Conservation (phyloP, 2,329 filamentous ascomycete species). For the Zelopaecilomyces penicillatus region DNA sequence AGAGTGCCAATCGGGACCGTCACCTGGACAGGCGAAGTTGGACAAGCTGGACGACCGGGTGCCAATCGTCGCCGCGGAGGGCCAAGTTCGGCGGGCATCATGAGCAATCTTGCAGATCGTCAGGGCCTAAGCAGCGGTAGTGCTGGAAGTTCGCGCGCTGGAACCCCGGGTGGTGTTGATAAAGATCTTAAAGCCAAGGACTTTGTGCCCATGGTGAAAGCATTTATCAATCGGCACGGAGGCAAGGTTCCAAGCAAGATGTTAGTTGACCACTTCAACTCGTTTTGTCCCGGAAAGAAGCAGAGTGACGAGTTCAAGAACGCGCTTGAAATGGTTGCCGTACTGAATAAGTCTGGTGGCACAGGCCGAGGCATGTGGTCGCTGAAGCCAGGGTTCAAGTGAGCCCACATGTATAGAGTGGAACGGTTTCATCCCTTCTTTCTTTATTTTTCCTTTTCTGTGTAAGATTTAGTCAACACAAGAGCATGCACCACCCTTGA, state of each 20-base stretch:
- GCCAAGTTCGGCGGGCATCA: conserved; percentile 45
- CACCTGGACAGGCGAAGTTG: conserved; percentile 87
- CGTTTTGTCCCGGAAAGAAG: conserved; percentile 56
- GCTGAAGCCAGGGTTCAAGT: conserved; percentile 30
- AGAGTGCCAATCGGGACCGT: conserved; percentile 72
- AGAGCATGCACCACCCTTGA: too few relatives aligned
- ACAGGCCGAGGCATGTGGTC: conserved; percentile 47
- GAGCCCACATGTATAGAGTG: background rate
- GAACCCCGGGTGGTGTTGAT: conserved; percentile 29
- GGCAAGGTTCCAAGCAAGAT: conserved; percentile 75
- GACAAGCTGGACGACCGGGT: conserved; percentile 64
- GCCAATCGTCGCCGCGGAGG: conserved; percentile 42
- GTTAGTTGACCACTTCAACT: conserved; percentile 84
- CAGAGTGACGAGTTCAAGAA: conserved; percentile 73
- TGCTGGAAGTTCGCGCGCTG: conserved; percentile 37
- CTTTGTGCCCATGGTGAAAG: conserved; percentile 64
- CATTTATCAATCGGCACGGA: conserved; percentile 70
- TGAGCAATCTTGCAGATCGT: conserved; percentile 49
- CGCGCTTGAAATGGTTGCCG: conserved; percentile 69
- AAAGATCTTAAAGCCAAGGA: conserved; percentile 46
- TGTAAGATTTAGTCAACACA: too few relatives aligned
- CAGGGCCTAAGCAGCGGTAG: conserved; percentile 41
- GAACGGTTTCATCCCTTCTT: too few relatives aligned
- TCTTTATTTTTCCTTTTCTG: too few relatives aligned
- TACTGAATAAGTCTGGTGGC: conserved; percentile 51